Percentiles rank a stretch among this genome's conserved stretches.
These are phyloP conservation scores for Galerina sulciceps DNA, from an alignment of 768 basidiomycete genomes.

Conservation along the genomic window DNA sequence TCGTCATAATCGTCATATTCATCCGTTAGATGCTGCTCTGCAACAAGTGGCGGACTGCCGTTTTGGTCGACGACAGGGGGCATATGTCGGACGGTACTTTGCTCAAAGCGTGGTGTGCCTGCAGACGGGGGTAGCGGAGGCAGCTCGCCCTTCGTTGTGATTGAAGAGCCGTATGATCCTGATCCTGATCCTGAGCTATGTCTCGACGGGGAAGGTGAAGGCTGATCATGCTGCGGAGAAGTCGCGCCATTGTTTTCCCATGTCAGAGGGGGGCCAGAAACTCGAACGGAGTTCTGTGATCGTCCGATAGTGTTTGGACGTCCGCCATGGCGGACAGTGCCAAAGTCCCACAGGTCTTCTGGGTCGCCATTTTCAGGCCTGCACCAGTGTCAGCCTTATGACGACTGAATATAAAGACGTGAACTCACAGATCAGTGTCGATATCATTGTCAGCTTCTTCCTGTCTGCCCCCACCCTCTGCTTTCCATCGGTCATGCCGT, in stretches of 20 bases:
- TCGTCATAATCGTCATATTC: constrained; percentile 72
- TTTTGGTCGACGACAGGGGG: constrained; percentile 34
- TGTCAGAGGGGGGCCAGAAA: constrained; percentile 72
- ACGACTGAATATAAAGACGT: background rate
- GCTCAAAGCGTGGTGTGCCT: constrained; percentile 49
- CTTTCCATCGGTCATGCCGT: constrained; percentile 90
- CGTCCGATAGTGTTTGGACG: constrained; percentile 71
- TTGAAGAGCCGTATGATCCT: constrained; percentile 48
- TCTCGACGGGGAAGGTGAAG: constrained; percentile 31
- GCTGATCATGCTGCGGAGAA: constrained; percentile 44
- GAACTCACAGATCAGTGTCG: constrained; percentile 65
- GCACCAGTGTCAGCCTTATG: constrained; percentile 2
- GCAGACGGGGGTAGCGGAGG: constrained; percentile 57
- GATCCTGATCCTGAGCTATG: constrained; percentile 25
- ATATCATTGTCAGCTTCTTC: constrained; percentile 73
- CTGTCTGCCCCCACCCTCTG: constrained; percentile 79
- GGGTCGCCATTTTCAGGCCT: constrained; percentile 62
- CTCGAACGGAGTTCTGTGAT: constrained; percentile 54
- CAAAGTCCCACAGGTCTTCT: constrained; percentile 97
- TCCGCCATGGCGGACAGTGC: constrained; percentile 83
- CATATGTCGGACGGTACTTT: constrained; percentile 72
- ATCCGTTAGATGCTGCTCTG: constrained; percentile 56
- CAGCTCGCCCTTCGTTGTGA: constrained; percentile 59
- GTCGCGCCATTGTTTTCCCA: constrained; percentile 74
- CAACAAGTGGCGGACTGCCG: constrained; percentile 25